Evolutionary conservation across 2,329 filamentous ascomycete genomes (phyloP).

Genomic region (Apiospora arundinis): DNA sequence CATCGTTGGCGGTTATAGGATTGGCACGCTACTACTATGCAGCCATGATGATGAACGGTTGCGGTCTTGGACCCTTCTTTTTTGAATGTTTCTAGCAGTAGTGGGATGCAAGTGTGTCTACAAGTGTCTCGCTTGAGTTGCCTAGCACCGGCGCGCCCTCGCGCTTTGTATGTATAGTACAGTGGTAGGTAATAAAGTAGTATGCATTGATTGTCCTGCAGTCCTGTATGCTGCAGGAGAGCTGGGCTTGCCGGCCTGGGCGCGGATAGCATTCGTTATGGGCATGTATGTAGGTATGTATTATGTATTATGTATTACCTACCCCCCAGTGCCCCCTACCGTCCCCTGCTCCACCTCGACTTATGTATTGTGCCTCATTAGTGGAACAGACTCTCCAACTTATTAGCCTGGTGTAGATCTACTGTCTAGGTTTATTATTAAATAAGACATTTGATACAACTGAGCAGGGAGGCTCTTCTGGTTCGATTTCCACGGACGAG

Average conservation of each 20-base stretch:
- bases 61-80: slow-evolving; percentile 12
- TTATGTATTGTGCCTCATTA: neutral
- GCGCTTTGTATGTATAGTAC: no score
- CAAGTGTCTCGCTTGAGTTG: slow-evolving; percentile 2
- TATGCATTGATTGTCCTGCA: no score
- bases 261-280: neutral
- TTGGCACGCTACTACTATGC: neutral
- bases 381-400: slow-evolving; percentile 12
- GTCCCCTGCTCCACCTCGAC: neutral
- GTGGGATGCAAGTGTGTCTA: slow-evolving; percentile 5
- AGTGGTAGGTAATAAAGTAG: no score
- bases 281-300: neutral
- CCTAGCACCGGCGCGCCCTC: neutral
- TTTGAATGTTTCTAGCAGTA: neutral
- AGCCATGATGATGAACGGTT: slow-evolving; percentile 12
- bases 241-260: no score
- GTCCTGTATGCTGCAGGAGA: neutral
- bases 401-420: slow-evolving; percentile 18
- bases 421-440: slow-evolving; percentile 17
- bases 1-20: neutral
- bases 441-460: slow-evolving; percentile 15
- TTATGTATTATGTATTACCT: neutral
- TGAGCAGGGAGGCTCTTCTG: slow-evolving; percentile 6
- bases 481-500: neutral
- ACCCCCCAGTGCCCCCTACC: neutral